These are phyloP conservation scores for Lasiodiplodia gonubiensis DNA, from an alignment of 2,329 filamentous ascomycete species.

Conservation along the genomic window DNA sequence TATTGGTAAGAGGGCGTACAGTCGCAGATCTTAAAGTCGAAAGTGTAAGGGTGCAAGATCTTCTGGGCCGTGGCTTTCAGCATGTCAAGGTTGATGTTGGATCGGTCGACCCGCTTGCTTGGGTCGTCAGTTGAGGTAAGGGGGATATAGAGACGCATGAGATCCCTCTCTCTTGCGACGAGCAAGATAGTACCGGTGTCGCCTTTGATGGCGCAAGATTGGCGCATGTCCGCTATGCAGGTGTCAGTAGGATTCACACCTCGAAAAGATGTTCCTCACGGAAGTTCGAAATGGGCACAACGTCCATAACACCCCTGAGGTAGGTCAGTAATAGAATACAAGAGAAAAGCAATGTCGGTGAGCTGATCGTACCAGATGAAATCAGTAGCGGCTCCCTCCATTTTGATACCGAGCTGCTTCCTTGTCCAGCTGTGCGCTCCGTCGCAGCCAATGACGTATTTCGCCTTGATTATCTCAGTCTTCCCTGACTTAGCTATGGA, in stretches of 20 bases:
- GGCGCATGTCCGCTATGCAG: constrained; percentile 57
- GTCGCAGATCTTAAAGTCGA: constrained; percentile 14
- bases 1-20: background rate
- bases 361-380: constrained; percentile 52
- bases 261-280: background rate
- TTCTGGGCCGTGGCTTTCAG: constrained; percentile 34
- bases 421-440: constrained; percentile 61
- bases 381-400: constrained; percentile 65
- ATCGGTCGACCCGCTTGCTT: background rate
- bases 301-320: constrained; percentile 57
- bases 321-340: background rate
- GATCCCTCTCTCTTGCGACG: constrained; percentile 58
- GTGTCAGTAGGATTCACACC: constrained; percentile 43
- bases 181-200: constrained; percentile 55
- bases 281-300: constrained; percentile 39
- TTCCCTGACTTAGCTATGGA: background rate
- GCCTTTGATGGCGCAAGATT: constrained; percentile 56
- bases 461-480: constrained; percentile 38
- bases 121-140: background rate
- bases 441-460: constrained; percentile 55
- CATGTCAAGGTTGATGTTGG: constrained; percentile 8
- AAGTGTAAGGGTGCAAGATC: constrained; percentile 56
- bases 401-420: constrained; percentile 58
- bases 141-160: constrained; percentile 66
- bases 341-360: background rate